Percentiles rank a stretch among this genome's conserved stretches.
Conservation (phyloP, 2,329 filamentous ascomycete genomes). For the Aspergillus floridensis region DNA sequence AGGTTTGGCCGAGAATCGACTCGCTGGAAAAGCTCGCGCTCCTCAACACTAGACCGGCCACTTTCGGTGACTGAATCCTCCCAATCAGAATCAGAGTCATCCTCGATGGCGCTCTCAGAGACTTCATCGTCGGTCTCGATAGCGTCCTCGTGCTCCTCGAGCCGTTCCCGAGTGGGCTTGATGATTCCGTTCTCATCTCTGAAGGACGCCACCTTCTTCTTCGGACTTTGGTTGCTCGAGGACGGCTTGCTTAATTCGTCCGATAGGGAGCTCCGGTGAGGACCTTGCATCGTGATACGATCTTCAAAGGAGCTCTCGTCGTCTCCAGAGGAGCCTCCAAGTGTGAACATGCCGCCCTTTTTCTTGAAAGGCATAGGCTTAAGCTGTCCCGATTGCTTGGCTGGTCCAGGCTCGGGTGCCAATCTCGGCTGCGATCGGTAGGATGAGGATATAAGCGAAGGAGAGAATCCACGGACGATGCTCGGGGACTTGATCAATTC, state of each 20-base stretch:
- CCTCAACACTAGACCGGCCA: constrained; percentile 76
- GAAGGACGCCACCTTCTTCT: constrained; percentile 79
- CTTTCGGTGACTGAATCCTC: constrained; percentile 73
- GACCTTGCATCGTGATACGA: constrained; percentile 53
- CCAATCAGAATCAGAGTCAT: constrained; percentile 63
- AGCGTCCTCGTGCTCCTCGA: constrained; percentile 55
- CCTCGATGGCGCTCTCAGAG: constrained; percentile 79
- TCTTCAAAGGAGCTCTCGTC: constrained; percentile 73
- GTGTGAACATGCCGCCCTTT: constrained; percentile 64
- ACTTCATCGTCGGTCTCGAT: constrained; percentile 65
- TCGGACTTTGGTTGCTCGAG: constrained; percentile 31
- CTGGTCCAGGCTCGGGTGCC: constrained; percentile 47
- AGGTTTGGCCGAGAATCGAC: constrained; percentile 86
- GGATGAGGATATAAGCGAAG: constrained; percentile 68
- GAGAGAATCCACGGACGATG: constrained; percentile 83
- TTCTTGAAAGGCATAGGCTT: constrained; percentile 57
- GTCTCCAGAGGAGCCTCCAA: constrained; percentile 84
- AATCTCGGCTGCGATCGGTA: constrained; percentile 62
- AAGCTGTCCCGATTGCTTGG: constrained; percentile 62
- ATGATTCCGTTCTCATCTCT: constrained; percentile 72
- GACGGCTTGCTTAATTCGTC: constrained; percentile 51
- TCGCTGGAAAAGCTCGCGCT: constrained; percentile 78
- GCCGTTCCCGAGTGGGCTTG: constrained; percentile 57
- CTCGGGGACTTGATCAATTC: constrained; percentile 61
- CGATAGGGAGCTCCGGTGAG: constrained; percentile 54